Evolutionary conservation across 2,329 filamentous ascomycete genomes (phyloP).

Genomic region (Fusarium papillatum): DNA sequence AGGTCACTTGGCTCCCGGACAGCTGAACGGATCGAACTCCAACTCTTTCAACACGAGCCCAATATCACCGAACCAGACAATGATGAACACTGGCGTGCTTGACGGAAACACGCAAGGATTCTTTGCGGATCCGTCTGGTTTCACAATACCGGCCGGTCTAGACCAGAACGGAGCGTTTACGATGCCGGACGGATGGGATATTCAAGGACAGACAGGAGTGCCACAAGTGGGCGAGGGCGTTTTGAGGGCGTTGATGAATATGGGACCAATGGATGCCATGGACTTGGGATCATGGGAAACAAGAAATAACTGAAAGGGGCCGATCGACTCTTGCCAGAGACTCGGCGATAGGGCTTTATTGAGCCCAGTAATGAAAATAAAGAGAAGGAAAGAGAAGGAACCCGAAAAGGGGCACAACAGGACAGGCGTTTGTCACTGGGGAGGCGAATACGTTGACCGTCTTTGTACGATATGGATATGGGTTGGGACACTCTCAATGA

Average conservation of each 20-base stretch:
- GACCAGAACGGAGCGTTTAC: slow-evolving; percentile 52
- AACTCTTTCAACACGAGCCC: slow-evolving; percentile 68
- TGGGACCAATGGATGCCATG: slow-evolving; percentile 73
- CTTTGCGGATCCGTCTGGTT: slow-evolving; percentile 55
- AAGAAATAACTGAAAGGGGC: slow-evolving; percentile 43
- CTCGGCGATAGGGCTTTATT: background rate
- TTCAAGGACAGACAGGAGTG: slow-evolving; percentile 60
- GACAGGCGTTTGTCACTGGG: slow-evolving; percentile 30
- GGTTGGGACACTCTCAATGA: slow-evolving; percentile 24
- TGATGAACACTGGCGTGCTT: slow-evolving; percentile 53
- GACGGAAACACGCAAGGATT: slow-evolving; percentile 54
- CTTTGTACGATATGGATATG: slow-evolving; percentile 36
- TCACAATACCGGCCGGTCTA: slow-evolving; percentile 46
- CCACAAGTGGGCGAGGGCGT: slow-evolving; percentile 70
- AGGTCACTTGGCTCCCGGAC: slow-evolving; percentile 45
- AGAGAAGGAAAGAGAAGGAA: slow-evolving; percentile 17
- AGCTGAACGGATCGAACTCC: slow-evolving; percentile 53
- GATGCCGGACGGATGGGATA: slow-evolving; percentile 61
- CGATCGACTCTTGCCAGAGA: background rate
- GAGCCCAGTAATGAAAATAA: slow-evolving; percentile 8
- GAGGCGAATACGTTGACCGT: slow-evolving; percentile 25
- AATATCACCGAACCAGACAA: slow-evolving; percentile 58
- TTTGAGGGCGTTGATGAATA: slow-evolving; percentile 68
- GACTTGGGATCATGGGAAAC: slow-evolving; percentile 65
- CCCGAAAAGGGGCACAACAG: slow-evolving; percentile 8